Evolutionary conservation across 768 basidiomycete species (phyloP).

Genomic region (Pisolithus microcarpus): DNA sequence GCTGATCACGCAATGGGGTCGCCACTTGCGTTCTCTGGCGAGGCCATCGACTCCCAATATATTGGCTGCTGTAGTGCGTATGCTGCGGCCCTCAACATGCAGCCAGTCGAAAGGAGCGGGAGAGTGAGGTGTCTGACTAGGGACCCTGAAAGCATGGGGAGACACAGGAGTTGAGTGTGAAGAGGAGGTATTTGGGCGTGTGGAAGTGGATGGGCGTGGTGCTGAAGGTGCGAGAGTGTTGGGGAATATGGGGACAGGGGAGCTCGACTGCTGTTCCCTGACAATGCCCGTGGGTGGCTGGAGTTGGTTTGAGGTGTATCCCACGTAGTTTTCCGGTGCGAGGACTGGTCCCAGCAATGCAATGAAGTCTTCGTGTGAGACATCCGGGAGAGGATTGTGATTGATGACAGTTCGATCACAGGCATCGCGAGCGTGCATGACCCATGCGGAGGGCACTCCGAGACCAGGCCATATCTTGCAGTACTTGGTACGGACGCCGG

Average conservation of each 20-base stretch:
- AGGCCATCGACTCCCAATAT: conserved; percentile 75
- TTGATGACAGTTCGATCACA: conserved; percentile 68
- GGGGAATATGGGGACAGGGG: conserved; percentile 26
- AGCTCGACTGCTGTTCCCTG: conserved; percentile 16
- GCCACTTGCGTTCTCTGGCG: conserved; percentile 78
- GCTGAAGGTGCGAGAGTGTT: conserved; percentile 18
- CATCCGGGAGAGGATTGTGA: conserved; percentile 80
- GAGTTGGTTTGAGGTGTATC: conserved; percentile 13
- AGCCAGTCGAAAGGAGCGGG: conserved; percentile 84
- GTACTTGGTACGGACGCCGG: conserved; percentile 63
- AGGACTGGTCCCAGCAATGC: conserved; percentile 72
- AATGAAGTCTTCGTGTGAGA: conserved; percentile 83
- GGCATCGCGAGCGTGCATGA: conserved; percentile 65
- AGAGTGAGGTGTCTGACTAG: conserved; percentile 42
- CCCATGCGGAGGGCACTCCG: conserved; percentile 77
- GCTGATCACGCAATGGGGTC: conserved; percentile 74
- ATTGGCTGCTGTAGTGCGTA: conserved; percentile 74
- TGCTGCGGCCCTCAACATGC: conserved; percentile 76
- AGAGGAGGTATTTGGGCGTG: conserved; percentile 27
- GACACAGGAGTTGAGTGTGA: conserved; percentile 12
- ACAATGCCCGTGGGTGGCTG: conserved; percentile 15
- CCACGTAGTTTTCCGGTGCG: conserved; percentile 71
- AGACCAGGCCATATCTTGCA: conserved; percentile 68
- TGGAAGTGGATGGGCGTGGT: conserved; percentile 28
- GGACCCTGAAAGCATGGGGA: conserved; percentile 10